Conservation (phyloP, 2,329 filamentous ascomycete species). For the Penicillium sp. region DNA sequence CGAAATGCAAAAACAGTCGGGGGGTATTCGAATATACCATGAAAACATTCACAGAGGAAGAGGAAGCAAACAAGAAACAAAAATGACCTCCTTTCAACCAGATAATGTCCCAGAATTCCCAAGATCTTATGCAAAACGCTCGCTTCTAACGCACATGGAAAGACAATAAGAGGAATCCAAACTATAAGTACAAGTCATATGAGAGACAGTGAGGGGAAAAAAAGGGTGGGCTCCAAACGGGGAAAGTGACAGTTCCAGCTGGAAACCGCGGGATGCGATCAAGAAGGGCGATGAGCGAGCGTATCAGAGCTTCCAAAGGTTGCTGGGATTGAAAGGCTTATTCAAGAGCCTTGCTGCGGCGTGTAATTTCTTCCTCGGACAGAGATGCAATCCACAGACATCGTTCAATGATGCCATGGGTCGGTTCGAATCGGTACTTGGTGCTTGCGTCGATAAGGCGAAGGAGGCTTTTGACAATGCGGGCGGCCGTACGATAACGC, state of each 20-base stretch:
- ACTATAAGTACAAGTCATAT: too few relatives aligned
- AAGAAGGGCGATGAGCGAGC: too few relatives aligned
- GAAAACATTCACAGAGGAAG: too few relatives aligned
- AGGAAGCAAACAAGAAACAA: too few relatives aligned
- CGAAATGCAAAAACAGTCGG: slow-evolving; percentile 7
- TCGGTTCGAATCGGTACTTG: slow-evolving; percentile 54
- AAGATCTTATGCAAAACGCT: too few relatives aligned
- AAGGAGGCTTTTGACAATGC: slow-evolving; percentile 59
- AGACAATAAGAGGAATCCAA: neutral
- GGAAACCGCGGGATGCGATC: neutral
- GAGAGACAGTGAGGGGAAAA: too few relatives aligned
- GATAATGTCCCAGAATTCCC: too few relatives aligned
- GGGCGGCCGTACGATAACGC: slow-evolving; percentile 58
- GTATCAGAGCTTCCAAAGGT: too few relatives aligned
- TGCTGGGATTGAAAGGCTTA: slow-evolving; percentile 11
- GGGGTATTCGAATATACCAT: neutral
- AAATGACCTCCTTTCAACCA: too few relatives aligned
- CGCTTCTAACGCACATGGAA: neutral
- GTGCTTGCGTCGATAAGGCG: slow-evolving; percentile 59
- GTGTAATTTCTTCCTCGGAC: slow-evolving; percentile 52
- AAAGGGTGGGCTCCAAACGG: too few relatives aligned
- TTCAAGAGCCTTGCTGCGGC: slow-evolving; percentile 41
- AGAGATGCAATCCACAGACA: slow-evolving; percentile 61
- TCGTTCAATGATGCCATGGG: slow-evolving; percentile 54
- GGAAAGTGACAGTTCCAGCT: neutral